phyloP scores from a whole-genome alignment of 2,329 filamentous ascomycete species.

The Stachybotrys elegans region DNA sequence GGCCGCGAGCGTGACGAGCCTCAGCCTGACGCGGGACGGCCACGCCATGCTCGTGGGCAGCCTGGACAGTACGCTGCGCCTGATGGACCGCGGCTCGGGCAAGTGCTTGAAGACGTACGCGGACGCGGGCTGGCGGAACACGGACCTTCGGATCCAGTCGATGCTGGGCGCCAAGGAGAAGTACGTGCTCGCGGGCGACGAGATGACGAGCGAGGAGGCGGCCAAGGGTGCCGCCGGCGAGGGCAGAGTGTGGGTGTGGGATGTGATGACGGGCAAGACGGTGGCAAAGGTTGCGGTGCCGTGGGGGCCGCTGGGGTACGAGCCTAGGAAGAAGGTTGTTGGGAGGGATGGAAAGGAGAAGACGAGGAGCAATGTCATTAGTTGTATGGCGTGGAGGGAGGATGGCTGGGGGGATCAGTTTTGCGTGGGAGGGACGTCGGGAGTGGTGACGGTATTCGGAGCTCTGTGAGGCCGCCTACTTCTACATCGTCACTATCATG shows the following conservation, averaged over 20 bases:
- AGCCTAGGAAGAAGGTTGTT: conserved; percentile 45
- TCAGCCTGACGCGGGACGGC: conserved; percentile 66
- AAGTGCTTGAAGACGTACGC: conserved; percentile 68
- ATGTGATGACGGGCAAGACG: conserved; percentile 68
- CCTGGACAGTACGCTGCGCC: conserved; percentile 69
- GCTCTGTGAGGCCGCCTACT: conserved; percentile 23
- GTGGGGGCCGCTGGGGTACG: conserved; percentile 48
- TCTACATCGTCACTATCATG: no score
- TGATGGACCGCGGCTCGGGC: conserved; percentile 77
- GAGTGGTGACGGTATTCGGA: conserved; percentile 60
- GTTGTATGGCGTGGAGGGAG: conserved; percentile 59
- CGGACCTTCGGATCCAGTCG: conserved; percentile 68
- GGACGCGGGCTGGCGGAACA: conserved; percentile 54
- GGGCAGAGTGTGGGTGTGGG: conserved; percentile 74
- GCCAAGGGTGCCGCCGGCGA: conserved; percentile 33
- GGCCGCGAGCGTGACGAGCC: conserved; percentile 66
- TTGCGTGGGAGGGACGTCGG: conserved; percentile 60
- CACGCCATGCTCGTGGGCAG: conserved; percentile 69
- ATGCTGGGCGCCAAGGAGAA: conserved; percentile 71
- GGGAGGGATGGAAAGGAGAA: conserved; percentile 58
- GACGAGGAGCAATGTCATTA: conserved; percentile 54
- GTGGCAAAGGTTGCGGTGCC: conserved; percentile 56
- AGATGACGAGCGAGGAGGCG: conserved; percentile 38
- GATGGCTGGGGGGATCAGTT: conserved; percentile 59
- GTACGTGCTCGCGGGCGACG: conserved; percentile 76